Base-by-base conservation (phyloP, 805 yeast species). In the Maudiozyma serrabonitensis region DNA sequence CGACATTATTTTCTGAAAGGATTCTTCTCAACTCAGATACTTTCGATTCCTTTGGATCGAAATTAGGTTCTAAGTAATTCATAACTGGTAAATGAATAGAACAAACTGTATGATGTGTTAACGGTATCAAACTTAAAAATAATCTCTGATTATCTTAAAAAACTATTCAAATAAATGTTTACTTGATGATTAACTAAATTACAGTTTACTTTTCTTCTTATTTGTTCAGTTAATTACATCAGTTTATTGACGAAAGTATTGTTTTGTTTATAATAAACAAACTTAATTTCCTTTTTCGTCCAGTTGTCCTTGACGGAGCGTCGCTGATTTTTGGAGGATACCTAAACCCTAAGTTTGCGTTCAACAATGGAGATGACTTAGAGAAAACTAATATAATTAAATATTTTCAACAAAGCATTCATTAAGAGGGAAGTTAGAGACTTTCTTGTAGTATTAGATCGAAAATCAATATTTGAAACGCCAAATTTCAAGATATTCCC, bases 11-110 rank as follows among this genome's bases (percentile, higher is more conserved):
- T 51, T 78, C 81, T 11, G 72, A 65, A 45, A 90, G 70, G 15
- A 87, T 73, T 28, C 79, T 75, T 58, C 93, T 75, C 61, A 90
- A 72, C 51, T 84, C 79, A 2, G 88, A 78, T 13, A 86, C 81
- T 46, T 81, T 83, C 54, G 83, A 68, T 40, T 74, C 69, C 26
- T 74, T 69, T 2, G 93, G 85, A 61, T 87, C 81, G 64, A 85
- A 87, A 15, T 73, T 86, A 67, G 63, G 42, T 28, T 56, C 51
- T 45, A 56, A 39, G 46, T 51, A 50, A 9, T 52, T 54, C 48
- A 46, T 49, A 15, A 2, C 6, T n/a, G 25, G 15, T 4, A 6
- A 28, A 8, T n/a, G 28, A 16, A 12, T 16, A 16, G 25, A 23
- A 9, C 16, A 42, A 21, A 11, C 18, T 11, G 11, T 5, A 15